A percentile compares a stretch with the other conserved stretches of the same genome.
Conservation (phyloP, 176 grass and related monocot species). For the Phoenix roebelenii region DNA sequence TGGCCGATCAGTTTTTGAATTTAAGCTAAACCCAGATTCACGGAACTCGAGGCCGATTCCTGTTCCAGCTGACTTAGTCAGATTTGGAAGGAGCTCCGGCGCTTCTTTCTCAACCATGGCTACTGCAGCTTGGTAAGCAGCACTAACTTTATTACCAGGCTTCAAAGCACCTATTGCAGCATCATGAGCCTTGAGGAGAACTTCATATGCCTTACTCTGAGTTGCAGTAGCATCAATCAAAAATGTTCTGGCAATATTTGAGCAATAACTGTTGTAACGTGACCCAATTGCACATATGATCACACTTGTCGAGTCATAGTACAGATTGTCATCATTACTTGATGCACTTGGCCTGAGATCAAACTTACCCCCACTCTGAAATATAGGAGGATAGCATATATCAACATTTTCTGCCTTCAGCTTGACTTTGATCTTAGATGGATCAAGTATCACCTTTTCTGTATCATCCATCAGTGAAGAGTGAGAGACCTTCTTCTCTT, state of each 20-base stretch:
- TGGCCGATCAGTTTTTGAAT: slow-evolving; percentile 48
- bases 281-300: slow-evolving; percentile 85
- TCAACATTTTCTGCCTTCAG: slow-evolving; percentile 85
- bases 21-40: slow-evolving; percentile 75
- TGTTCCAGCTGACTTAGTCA: slow-evolving; percentile 81
- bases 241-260: slow-evolving; percentile 83
- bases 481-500: slow-evolving; percentile 79
- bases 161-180: slow-evolving; percentile 51
- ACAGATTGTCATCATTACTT: slow-evolving; percentile 76
- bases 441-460: slow-evolving; percentile 75
- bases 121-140: slow-evolving; percentile 50
- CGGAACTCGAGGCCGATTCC: slow-evolving; percentile 89
- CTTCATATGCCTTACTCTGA: slow-evolving; percentile 70
- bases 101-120: slow-evolving; percentile 58
- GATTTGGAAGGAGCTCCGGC: slow-evolving; percentile 54
- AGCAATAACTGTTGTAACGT: slow-evolving; percentile 81
- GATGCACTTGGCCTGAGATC: slow-evolving; percentile 74
- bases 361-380: slow-evolving; percentile 90
- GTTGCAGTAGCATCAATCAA: slow-evolving; percentile 60
- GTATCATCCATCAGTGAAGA: slow-evolving; percentile 79
- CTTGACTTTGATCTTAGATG: slow-evolving; percentile 74
- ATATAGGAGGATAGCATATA: slow-evolving; percentile 90
- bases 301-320: slow-evolving; percentile 80
- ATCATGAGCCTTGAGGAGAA: slow-evolving; percentile 88
- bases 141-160: slow-evolving; percentile 52